Evolutionary conservation across 73 alveolate species (phyloP).

Genomic region (Symbiodinium pilosum): DNA sequence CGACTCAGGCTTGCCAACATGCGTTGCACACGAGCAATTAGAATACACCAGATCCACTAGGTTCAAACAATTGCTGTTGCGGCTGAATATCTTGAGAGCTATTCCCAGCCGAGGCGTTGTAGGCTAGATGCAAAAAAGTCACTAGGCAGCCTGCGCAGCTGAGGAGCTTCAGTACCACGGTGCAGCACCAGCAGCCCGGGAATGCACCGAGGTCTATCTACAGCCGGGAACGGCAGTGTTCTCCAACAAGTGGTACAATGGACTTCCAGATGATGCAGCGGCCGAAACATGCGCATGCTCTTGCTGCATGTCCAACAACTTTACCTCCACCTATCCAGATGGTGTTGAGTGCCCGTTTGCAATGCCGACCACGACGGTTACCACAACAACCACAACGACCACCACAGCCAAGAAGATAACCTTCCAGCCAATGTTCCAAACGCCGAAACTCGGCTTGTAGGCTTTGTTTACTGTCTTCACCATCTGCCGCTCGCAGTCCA

Average conservation of each 20-base stretch:
- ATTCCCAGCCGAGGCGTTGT: too few species aligned
- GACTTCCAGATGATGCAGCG: conserved; percentile 42
- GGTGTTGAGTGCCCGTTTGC: conserved; percentile 37
- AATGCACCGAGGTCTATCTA: conserved; percentile 17
- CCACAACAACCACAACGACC: conserved; percentile 63
- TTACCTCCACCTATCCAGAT: conserved; percentile 26
- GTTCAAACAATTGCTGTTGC: too few species aligned
- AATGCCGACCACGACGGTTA: conserved; percentile 31
- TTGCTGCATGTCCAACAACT: conserved; percentile 28
- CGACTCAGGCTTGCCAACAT: too few species aligned
- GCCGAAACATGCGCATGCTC: conserved; percentile 45
- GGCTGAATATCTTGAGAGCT: too few species aligned
- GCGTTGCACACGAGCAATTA: too few species aligned
- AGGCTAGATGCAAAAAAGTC: too few species aligned
- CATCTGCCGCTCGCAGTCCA: too few species aligned
- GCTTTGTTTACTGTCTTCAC: too few species aligned
- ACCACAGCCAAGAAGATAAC: conserved; percentile 11
- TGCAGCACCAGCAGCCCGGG: conserved; percentile 57
- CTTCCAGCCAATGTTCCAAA: neutral
- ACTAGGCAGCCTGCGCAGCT: neutral
- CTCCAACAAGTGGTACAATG: conserved; percentile 73
- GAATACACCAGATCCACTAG: too few species aligned
- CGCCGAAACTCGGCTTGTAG: neutral
- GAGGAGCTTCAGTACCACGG: conserved; percentile 49
- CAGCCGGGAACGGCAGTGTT: conserved; percentile 84